Evolutionary conservation across 352 stramenopile genomes (phyloP), one percentile per base, ranked within the genome.

Genomic region (Pythium graminicola): DNA sequence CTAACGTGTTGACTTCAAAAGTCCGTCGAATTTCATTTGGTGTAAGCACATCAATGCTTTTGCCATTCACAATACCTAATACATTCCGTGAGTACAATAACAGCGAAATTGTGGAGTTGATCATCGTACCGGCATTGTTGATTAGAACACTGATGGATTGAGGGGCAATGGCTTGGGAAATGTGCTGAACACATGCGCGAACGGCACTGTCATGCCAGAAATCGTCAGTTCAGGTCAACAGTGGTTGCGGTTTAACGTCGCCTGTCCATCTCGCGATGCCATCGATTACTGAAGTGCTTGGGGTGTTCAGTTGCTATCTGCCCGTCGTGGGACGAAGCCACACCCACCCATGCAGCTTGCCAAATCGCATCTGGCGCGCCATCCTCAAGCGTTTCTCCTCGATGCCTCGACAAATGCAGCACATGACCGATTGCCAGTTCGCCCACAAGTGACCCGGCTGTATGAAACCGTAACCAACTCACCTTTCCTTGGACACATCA

Each of bases 401-500:
- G 31, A 36, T 36, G 31, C 31, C 14, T 14, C 31, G 9, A 14
- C 31, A 9, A 9, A n/a, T n/a, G n/a, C n/a, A n/a, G 31, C 31
- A 36, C 8, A 14, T 9, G 14, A 17, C 36, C 36, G n/a, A 17
- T 42, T 42, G 36, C 36, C 36, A 42, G 36, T 42, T 42, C n/a
- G n/a, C n/a, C n/a, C n/a, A n/a, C n/a, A n/a, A n/a, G n/a, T n/a
- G n/a, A n/a, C n/a, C 36, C 9, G 6, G n/a, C 36, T 42, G 36
- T 17, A 42, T 17, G 8, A 36, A 9, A 36, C 31, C 31, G 16
- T 20, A n/a, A 38, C n/a, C 1, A 8, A 59, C 67, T 11, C 59
- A 89, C 81, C 35, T 41, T 42, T 86, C 50, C 17, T 89, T 70
- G 6, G 75, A 68, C 16, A 92, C 72, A 50, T 89, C 67, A 61